Evolutionary conservation across 2,329 filamentous ascomycete genomes (phyloP).

Genomic region (Monosporascus sp.): DNA sequence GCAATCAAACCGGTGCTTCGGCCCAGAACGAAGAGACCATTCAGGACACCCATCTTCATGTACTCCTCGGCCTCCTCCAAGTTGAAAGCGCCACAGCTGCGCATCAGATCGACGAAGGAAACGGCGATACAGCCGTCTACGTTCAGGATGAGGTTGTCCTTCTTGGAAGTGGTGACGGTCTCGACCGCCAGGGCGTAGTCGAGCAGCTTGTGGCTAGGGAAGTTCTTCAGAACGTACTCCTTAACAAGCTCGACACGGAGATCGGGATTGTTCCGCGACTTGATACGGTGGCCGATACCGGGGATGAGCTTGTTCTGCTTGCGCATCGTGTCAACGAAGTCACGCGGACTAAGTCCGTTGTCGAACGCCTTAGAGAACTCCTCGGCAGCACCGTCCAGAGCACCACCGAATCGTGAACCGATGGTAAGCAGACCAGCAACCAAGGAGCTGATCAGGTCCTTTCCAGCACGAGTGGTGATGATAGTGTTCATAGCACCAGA

Average conservation of each 20-base stretch:
- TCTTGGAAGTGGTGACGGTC: conserved; percentile 98
- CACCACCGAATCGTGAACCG: conserved; percentile 96
- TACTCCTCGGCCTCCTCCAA: conserved; percentile 97
- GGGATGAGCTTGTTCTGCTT: conserved; percentile 99
- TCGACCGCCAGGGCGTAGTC: conserved; percentile 98
- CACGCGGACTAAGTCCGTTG: conserved; percentile 95
- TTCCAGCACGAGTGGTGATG: conserved; percentile 98
- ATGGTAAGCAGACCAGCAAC: conserved; percentile 97
- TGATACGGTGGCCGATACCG: conserved; percentile 98
- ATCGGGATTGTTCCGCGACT: conserved; percentile 99
- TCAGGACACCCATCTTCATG: conserved; percentile 97
- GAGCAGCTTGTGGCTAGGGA: conserved; percentile 96
- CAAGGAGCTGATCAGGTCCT: conserved; percentile 93
- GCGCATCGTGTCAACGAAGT: conserved; percentile 98
- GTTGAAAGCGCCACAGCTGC: conserved; percentile 97
- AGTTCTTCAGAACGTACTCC: conserved; percentile 96
- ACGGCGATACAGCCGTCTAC: conserved; percentile 97
- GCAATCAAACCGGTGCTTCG: conserved; percentile 98
- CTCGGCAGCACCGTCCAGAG: conserved; percentile 93
- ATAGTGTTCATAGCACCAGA: conserved; percentile 99
- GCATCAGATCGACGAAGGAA: conserved; percentile 96
- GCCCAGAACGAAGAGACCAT: conserved; percentile 97
- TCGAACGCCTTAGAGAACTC: conserved; percentile 98
- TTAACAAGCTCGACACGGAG: conserved; percentile 99
- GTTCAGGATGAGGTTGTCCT: conserved; percentile 99